Evolutionary conservation across 768 basidiomycete species (phyloP), one percentile per base, ranked within the genome.

Genomic region (Tylopilus sp.): DNA sequence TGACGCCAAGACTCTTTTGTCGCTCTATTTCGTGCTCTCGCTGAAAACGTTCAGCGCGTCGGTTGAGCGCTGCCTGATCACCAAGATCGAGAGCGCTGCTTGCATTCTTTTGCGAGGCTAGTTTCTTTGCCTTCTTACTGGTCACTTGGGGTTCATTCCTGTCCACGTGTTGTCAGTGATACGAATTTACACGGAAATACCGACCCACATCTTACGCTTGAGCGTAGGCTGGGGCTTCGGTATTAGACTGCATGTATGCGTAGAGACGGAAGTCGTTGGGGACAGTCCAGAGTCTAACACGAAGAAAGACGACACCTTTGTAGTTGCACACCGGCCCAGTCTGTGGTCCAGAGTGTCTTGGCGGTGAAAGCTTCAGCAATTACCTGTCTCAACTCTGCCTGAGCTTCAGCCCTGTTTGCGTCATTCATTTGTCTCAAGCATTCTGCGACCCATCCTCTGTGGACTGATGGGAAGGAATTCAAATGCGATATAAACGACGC

Each of bases 341-440:
- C 92, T 52, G 89, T 96, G n/a, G 90, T 89, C 83, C 90, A 88
- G 24, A 98, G 78, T 2, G 87, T 81, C 68, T 89, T 85, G 65
- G 84, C 79, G 56, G 84, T 79, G 74, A 92, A 96, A 72, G 93
- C 86, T 61, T 93, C 84, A 82, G 89, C 87, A 72, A 99, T 97
- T 81, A 93, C 89, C 85, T 90, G 82, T 83, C 93, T 94, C 67
- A 99, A 75, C 78, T 99, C 97, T 55, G 87, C 80, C 66, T 94
- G 92, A 21, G 95, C 95, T 61, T 94, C 92, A 45, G 74, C 74
- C 69, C 88, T 85, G 74, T 96, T 98, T 47, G 79, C 72, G 58
- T 94, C 88, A 17, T 90, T 90, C 78, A 96, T 95, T 73, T 93
- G 87, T 24, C 89, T 86, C 24, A 98, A 78, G 67, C 91, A 96